These are phyloP conservation scores for Periconia sp. DNA, from an alignment of 2,329 filamentous ascomycete species.

Conservation along the genomic window DNA sequence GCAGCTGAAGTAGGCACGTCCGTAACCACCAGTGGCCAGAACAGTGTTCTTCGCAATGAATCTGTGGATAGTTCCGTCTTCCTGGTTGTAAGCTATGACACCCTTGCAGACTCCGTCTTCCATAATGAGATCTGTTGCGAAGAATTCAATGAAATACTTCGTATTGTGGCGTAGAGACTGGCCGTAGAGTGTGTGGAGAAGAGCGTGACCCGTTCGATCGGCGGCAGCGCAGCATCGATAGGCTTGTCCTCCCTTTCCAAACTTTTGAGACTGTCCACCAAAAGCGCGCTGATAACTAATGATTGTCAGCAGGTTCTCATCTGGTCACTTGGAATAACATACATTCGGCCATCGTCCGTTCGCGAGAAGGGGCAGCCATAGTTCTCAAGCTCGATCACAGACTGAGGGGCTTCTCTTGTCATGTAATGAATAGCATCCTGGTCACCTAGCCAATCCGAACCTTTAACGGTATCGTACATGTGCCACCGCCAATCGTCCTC, in stretches of 20 bases:
- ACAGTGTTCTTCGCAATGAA: slow-evolving; percentile 98
- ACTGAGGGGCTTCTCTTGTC: slow-evolving; percentile 90
- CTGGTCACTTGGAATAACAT: slow-evolving; percentile 24
- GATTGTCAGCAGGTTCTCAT: slow-evolving; percentile 12
- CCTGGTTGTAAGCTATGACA: slow-evolving; percentile 97
- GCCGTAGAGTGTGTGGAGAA: slow-evolving; percentile 97
- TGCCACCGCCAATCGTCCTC: slow-evolving; percentile 99
- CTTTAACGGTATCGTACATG: slow-evolving; percentile 99
- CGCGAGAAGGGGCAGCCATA: slow-evolving; percentile 96
- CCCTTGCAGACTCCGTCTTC: slow-evolving; percentile 95
- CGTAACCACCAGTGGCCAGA: slow-evolving; percentile 94
- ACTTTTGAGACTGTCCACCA: slow-evolving; percentile 95
- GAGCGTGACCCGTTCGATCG: slow-evolving; percentile 94
- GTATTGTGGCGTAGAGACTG: slow-evolving; percentile 97
- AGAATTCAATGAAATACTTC: slow-evolving; percentile 99
- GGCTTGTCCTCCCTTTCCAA: slow-evolving; percentile 94
- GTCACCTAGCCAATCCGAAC: slow-evolving; percentile 95
- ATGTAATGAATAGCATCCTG: slow-evolving; percentile 99
- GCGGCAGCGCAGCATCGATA: slow-evolving; percentile 97
- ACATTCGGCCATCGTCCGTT: slow-evolving; percentile 96
- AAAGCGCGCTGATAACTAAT: slow-evolving; percentile 93
- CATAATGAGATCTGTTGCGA: slow-evolving; percentile 96
- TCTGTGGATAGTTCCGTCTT: slow-evolving; percentile 95
- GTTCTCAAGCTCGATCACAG: slow-evolving; percentile 93
- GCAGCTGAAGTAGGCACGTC: slow-evolving; percentile 97